Conservation (phyloP, 2,329 filamentous ascomycete genomes). For the Colletotrichum tropicicola region DNA sequence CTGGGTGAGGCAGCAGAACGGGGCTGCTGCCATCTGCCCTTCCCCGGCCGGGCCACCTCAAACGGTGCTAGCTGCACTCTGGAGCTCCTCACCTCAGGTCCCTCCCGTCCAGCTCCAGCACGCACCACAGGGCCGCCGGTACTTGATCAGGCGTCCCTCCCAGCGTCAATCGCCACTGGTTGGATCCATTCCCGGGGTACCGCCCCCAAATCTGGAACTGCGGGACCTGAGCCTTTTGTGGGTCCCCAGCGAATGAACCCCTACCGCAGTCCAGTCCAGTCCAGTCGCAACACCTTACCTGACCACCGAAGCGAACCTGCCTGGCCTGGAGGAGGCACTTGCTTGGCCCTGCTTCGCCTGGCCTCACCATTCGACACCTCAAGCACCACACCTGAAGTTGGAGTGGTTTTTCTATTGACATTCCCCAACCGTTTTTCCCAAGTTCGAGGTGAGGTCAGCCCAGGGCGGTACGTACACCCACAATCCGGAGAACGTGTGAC, state of each 20-base stretch:
- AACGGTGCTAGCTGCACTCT: too few relatives aligned
- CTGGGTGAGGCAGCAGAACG: background rate
- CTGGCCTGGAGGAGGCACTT: background rate
- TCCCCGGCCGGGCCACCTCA: background rate
- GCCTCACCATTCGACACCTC: background rate
- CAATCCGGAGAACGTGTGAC: too few relatives aligned
- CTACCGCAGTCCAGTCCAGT: background rate
- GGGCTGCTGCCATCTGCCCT: background rate
- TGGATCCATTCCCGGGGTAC: slow-evolving; percentile 8
- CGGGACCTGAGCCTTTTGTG: slow-evolving; percentile 1
- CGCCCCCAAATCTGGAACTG: slow-evolving; percentile 11
- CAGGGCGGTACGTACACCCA: background rate
- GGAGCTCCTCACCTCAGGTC: background rate
- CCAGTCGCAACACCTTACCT: too few relatives aligned
- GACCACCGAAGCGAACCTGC: background rate
- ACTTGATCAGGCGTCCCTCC: background rate
- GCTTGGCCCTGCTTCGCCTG: background rate
- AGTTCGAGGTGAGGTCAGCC: background rate
- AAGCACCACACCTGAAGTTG: slow-evolving; percentile 4
- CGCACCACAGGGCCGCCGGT: background rate
- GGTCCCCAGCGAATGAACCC: background rate
- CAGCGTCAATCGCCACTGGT: slow-evolving; percentile 4
- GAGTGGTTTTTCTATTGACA: background rate
- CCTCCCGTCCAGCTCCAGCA: too few relatives aligned
- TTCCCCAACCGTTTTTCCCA: background rate